Evolutionary conservation across 139 green algal genomes (phyloP).

Genomic region (Chlamydomonas schloesseri): DNA sequence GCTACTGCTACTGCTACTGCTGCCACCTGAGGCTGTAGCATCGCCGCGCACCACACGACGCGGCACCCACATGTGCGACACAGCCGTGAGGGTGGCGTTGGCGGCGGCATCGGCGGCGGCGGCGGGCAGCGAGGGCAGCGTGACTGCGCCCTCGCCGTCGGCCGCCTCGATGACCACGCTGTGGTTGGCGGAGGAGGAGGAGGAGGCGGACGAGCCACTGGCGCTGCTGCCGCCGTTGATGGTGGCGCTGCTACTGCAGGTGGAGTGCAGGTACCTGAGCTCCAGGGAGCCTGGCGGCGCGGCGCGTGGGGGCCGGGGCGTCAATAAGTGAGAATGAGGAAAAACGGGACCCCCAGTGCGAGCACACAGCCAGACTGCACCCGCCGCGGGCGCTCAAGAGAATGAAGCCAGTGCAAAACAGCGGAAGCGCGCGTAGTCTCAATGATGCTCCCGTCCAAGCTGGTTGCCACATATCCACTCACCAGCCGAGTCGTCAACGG

Average conservation of each 20-base stretch:
- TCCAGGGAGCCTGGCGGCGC: neutral
- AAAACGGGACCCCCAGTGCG: no score
- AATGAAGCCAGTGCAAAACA: no score
- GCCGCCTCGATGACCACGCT: neutral
- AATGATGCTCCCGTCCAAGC: no score
- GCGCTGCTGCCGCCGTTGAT: neutral
- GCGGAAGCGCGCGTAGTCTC: no score
- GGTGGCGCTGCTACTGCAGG: neutral
- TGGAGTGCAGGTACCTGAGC: neutral
- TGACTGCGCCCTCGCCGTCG: neutral
- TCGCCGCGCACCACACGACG: neutral
- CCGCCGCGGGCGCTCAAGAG: no score
- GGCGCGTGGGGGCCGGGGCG: neutral
- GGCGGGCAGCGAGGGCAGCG: neutral
- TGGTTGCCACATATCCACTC: no score
- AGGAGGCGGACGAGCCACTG: no score
- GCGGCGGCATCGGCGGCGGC: conserved; percentile 22
- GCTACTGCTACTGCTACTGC: no score
- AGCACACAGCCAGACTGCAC: no score
- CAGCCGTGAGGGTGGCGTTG: conserved; percentile 3
- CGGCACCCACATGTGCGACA: conserved; percentile 17
- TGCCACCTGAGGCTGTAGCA: neutral
- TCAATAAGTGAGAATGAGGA: neutral
- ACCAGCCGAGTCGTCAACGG: neutral
- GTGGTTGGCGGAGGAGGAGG: neutral